Evolutionary conservation across 2,329 filamentous ascomycete genomes (phyloP).

Genomic region (Penicillium sp.): DNA sequence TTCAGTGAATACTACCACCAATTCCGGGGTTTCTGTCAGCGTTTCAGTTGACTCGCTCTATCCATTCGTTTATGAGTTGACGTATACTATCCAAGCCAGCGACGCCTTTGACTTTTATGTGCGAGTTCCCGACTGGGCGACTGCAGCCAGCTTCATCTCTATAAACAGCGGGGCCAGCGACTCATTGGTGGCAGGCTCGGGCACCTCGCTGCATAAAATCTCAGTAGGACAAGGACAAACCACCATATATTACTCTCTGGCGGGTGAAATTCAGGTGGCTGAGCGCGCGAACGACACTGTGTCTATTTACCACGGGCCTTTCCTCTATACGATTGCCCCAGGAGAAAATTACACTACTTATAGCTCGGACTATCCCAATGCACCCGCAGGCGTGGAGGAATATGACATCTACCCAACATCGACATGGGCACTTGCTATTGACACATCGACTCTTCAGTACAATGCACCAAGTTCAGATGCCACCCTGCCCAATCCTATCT

Average conservation of each 20-base stretch:
- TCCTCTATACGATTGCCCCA: conserved; percentile 44
- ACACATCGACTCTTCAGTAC: conserved; percentile 31
- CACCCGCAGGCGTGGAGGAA: conserved; percentile 28
- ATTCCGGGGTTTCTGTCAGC: conserved; percentile 33
- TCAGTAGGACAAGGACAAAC: conserved; percentile 30
- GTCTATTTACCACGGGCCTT: conserved; percentile 41
- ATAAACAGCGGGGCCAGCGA: conserved; percentile 19
- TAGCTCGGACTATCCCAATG: conserved; percentile 25
- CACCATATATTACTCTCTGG: conserved; percentile 31
- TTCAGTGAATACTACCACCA: conserved; percentile 37
- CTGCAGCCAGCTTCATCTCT: conserved; percentile 20
- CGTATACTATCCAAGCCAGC: conserved; percentile 38
- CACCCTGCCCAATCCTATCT: conserved; percentile 24
- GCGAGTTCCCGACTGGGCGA: conserved; percentile 45
- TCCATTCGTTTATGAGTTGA: conserved; percentile 41
- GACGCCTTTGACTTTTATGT: conserved; percentile 42
- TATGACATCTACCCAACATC: conserved; percentile 33
- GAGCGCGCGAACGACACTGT: conserved; percentile 42
- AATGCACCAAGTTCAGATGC: conserved; percentile 19
- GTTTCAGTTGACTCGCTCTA: conserved; percentile 50
- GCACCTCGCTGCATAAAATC: conserved; percentile 37
- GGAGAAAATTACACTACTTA: conserved; percentile 24
- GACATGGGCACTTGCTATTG: conserved; percentile 28
- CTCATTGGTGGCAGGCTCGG: conserved; percentile 27
- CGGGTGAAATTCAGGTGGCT: conserved; percentile 28